Base-by-base conservation (phyloP, 1,284 basidiomycete species). In the Ustilago lituana region DNA sequence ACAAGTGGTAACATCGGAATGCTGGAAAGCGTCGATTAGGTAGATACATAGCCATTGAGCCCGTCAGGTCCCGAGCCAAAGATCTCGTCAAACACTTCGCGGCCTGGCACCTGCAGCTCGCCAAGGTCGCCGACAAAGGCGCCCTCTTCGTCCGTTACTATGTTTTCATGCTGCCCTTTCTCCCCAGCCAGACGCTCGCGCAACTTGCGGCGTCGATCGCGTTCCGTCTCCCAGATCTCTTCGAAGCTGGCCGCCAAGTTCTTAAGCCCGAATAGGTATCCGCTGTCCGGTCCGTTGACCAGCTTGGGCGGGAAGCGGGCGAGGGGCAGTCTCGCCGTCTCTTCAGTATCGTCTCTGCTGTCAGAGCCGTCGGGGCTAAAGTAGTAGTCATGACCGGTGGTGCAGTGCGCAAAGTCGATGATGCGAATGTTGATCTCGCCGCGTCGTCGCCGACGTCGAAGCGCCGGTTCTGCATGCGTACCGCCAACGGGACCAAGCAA, bases 371-470 rank as follows among this genome's bases (percentile, higher is more conserved):
- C 37, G 14, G 83, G 82, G 40, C 32, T 19, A 10, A 89, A 88
- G 51, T 91, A 82, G 87, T 93, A 98, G 83, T 99, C 96, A 40
- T 87, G 86, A 7, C 95, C 95, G 0, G 94, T 98, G 8, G 94
- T 98, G 59, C 95, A 98, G 82, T 98, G 95, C 7, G 95, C 96
- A 84, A 99, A 99, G 83, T 99, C 95, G 60, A 99, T 96, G 55
- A 99, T 89, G 24, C 94, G 91, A 68, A 98, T 91, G 77, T 92
- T 93, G 59, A 98, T 88, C 83, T 96, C 93, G 36, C 96, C 96
- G 20, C 63, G 67, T n/a, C 92, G 40, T n/a, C 67, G 41, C 12
- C 61, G 39, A 22, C 72, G 60, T 15, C 55, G 22, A 12, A 48
- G 29, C 0, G 53, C 54, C 22, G 58, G 39, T 27, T 66, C 63